Conservation (phyloP, 257 asterid genomes). For the Primulina eburnea region DNA sequence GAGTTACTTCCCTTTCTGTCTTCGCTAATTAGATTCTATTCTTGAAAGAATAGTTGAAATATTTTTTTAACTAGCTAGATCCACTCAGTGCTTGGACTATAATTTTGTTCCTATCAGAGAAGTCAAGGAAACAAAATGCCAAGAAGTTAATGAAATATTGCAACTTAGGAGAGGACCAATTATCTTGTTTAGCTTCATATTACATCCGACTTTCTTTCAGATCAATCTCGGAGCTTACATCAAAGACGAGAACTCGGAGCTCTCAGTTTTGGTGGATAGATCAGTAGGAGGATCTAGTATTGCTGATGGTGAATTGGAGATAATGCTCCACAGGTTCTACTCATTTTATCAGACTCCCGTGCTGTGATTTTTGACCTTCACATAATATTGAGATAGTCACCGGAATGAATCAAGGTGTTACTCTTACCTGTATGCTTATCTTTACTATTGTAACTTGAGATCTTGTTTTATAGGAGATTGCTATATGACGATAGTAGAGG, state of each 20-base stretch:
- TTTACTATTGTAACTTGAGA: slow-evolving; percentile 2
- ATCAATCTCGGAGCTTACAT: slow-evolving; percentile 64
- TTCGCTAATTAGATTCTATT: background rate
- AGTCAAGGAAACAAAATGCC: background rate
- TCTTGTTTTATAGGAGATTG: slow-evolving; percentile 48
- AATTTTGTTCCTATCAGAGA: background rate
- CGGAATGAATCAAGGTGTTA: background rate
- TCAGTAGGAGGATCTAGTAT: slow-evolving; percentile 72
- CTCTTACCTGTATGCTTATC: background rate
- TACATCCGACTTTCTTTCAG: slow-evolving; percentile 27
- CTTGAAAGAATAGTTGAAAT: background rate
- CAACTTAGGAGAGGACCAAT: background rate
- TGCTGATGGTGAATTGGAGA: slow-evolving; percentile 62
- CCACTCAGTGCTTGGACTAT: background rate
- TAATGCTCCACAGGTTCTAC: slow-evolving; percentile 66
- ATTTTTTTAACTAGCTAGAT: background rate
- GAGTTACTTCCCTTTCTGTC: background rate
- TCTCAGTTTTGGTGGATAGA: slow-evolving; percentile 72
- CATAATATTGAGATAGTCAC: slow-evolving; percentile 3
- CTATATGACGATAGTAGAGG: slow-evolving; percentile 65
- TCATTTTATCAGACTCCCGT: background rate
- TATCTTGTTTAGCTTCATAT: background rate
- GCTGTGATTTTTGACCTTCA: background rate
- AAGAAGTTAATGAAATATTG: background rate
- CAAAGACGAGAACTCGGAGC: slow-evolving; percentile 49